These are phyloP conservation scores for Pleurozium schreberi DNA, from an alignment of 225 moss, liverwort and hornwort species.

Conservation along the genomic window DNA sequence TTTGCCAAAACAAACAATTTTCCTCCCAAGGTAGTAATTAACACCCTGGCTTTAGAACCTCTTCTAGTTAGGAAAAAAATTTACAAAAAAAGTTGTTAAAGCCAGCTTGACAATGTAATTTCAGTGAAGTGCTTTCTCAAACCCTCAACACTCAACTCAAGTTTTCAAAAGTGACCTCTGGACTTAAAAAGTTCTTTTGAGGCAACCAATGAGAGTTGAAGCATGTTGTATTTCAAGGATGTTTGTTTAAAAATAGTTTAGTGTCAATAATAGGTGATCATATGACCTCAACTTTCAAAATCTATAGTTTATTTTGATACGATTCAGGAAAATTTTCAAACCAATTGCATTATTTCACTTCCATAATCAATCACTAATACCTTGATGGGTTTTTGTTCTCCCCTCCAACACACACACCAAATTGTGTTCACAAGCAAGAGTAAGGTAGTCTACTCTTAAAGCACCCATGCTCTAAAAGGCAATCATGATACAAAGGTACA, in stretches of 20 bases:
- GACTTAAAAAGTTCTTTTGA: too few relatives aligned
- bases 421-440: background rate
- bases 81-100: rapidly evolving
- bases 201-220: background rate
- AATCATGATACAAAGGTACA: too few relatives aligned
- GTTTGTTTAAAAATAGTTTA: too few relatives aligned
- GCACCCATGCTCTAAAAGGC: too few relatives aligned
- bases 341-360: background rate
- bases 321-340: too few relatives aligned
- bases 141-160: background rate
- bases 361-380: background rate
- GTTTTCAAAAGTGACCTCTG: background rate
- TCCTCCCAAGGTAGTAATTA: too few relatives aligned
- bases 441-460: too few relatives aligned
- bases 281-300: background rate
- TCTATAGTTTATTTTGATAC: background rate
- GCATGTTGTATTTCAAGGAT: background rate
- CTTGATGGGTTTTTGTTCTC: too few relatives aligned
- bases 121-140: rapidly evolving
- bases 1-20: background rate
- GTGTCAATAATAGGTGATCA: background rate
- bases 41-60: too few relatives aligned
- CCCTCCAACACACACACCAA: too few relatives aligned
- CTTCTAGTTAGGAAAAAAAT: background rate
- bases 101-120: rapidly evolving